Conservation (phyloP, 2,329 filamentous ascomycete genomes). For the Cadophora malorum region DNA sequence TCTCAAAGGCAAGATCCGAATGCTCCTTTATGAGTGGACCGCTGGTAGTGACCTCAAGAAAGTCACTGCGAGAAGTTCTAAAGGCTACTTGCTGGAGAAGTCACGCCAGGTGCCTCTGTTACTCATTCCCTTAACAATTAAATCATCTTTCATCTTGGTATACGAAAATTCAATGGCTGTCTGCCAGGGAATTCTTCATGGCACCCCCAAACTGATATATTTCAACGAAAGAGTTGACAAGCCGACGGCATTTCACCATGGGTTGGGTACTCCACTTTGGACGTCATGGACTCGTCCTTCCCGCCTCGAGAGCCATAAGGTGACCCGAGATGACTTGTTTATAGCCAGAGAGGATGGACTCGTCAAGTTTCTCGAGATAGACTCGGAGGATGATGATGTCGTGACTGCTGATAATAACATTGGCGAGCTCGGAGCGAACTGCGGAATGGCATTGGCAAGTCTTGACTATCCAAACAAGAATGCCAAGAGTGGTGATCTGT, state of each 20-base stretch:
- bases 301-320: constrained; percentile 65
- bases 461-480: constrained; percentile 56
- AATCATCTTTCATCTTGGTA: constrained; percentile 74
- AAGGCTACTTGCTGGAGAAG: constrained; percentile 57
- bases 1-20: constrained; percentile 55
- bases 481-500: constrained; percentile 59
- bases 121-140: constrained; percentile 73
- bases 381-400: constrained; percentile 57
- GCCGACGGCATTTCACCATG: constrained; percentile 55
- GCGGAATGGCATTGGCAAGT: constrained; percentile 82
- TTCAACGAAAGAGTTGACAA: constrained; percentile 52
- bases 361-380: constrained; percentile 75
- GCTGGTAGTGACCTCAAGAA: constrained; percentile 54
- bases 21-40: constrained; percentile 68
- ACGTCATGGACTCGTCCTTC: constrained; percentile 83
- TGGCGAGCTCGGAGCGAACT: constrained; percentile 73
- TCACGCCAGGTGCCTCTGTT: constrained; percentile 68
- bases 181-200: constrained; percentile 60
- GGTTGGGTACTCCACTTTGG: constrained; percentile 67
- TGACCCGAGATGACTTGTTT: constrained; percentile 79
- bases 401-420: constrained; percentile 63
- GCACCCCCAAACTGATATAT: constrained; percentile 55
- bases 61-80: constrained; percentile 55
- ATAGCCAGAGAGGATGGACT: constrained; percentile 87
- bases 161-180: constrained; percentile 64